Conservation (phyloP, 1,139 yeast genomes). For the Blastobotrys capitulatus region DNA sequence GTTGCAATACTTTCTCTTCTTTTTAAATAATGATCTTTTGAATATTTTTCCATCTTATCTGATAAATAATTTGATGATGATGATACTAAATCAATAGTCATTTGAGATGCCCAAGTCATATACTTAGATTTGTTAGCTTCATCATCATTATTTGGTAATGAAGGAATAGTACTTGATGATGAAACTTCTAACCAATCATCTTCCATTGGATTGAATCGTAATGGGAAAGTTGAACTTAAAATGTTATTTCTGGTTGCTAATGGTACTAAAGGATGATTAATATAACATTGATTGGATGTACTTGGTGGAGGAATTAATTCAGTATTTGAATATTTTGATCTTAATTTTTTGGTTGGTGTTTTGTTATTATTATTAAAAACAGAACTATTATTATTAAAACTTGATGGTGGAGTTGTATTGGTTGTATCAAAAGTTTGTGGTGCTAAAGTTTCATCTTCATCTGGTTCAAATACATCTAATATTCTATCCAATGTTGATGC, state of each 20-base stretch:
- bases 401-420: not conserved
- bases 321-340: not conserved
- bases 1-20: not conserved
- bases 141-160: slow-evolving; percentile 5
- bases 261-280: slow-evolving; percentile 24
- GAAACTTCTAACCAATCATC: slow-evolving; percentile 28
- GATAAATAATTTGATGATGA: slow-evolving; percentile 21
- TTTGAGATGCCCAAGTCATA: slow-evolving; percentile 21
- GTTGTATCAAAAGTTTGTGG: not conserved
- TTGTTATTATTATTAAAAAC: not conserved
- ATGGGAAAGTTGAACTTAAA: slow-evolving; percentile 19
- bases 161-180: not conserved
- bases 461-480: slow-evolving; percentile 21
- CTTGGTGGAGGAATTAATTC: slow-evolving; percentile 11
- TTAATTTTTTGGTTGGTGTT: not conserved
- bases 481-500: slow-evolving; percentile 28
- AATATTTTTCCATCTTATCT: slow-evolving; percentile 16
- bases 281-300: slow-evolving; percentile 7
- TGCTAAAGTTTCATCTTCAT: slow-evolving; percentile 4
- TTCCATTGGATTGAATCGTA: slow-evolving; percentile 24
- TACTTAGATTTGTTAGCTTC: slow-evolving; percentile 14
- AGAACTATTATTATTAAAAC: not conserved
- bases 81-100: slow-evolving; percentile 22
- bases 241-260: slow-evolving; percentile 23
- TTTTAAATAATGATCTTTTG: slow-evolving; percentile 1